Base-by-base conservation (phyloP, 495 filamentous ascomycete species). In the Trichoderma gamsii region DNA sequence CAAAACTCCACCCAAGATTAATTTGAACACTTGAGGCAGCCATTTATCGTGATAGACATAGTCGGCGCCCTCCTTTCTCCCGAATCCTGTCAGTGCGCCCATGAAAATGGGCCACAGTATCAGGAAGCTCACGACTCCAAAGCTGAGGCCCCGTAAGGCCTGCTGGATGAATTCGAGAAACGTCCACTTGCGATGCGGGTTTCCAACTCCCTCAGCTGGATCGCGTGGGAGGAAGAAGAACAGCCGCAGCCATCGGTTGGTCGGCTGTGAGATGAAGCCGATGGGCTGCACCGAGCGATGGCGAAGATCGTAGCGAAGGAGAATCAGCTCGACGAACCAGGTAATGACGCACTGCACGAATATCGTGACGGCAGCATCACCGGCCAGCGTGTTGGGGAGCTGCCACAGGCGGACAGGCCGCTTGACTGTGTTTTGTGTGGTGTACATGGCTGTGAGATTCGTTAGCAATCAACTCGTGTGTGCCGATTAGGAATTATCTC, bases 1-100 rank as follows among this genome's bases (percentile, higher is more conserved):
- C 49, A 81, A 68, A 66, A 77, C 69, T 38, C 71, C 77, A 68
- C 79, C 79, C 64, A 76, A 72, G 43, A 83, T 65, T 35, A 76
- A 64, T 72, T 83, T 83, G 63, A 80, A 83, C 44, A 82, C 56
- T 70, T 79, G 66, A 35, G 78, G 80, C 67, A 73, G 70, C 81
- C 81, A 83, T 66, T 68, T 74, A 23, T 66, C 63, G 43, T 71
- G 68, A 66, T 74, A 83, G 29, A 76, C 76, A 74, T 76, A 83
- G 65, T 82, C 81, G 41, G 74, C 70, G 49, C 73, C 73, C 15
- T 44, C 56, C 49, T 25, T 64, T 38, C n/a, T 69, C 12, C 78
- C 78, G 6, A 72, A 69, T 0, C 67, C 66, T 29, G 70, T 74
- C 38, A 78, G 51, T 8, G 73, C 66, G 23, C 76, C 76, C 23